phyloP scores from a whole-genome alignment of 148 eudicot species.

The Drosera capensis region DNA sequence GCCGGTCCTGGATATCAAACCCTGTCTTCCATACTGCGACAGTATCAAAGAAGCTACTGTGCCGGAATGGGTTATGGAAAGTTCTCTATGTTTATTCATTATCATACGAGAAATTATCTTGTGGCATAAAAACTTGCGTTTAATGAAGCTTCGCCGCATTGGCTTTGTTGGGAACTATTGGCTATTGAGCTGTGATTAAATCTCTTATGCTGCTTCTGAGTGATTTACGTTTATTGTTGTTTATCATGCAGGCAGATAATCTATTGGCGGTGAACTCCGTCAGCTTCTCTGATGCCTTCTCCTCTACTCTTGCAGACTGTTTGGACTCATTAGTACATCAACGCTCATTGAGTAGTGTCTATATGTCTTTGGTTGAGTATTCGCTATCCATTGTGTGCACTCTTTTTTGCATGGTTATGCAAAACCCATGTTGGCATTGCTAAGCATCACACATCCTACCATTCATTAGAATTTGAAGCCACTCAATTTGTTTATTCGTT shows the following conservation, averaged over 20 bases:
- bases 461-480: background rate
- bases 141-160: too few species aligned
- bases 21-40: conserved; percentile 90
- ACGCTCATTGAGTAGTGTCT: background rate
- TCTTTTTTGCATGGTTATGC: background rate
- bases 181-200: too few species aligned
- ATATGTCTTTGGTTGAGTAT: background rate
- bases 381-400: background rate
- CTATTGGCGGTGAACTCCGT: too few species aligned
- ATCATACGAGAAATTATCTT: too few species aligned
- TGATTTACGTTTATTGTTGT: too few species aligned
- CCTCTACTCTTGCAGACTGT: too few species aligned
- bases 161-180: too few species aligned
- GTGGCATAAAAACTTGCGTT: too few species aligned
- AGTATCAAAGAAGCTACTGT: conserved; percentile 51
- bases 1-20: conserved; percentile 95
- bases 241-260: too few species aligned
- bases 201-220: too few species aligned
- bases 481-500: background rate
- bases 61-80: conserved; percentile 90
- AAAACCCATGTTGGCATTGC: background rate
- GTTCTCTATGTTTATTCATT: background rate
- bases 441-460: background rate
- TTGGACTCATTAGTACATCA: too few species aligned
- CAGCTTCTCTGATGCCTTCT: too few species aligned